phyloP scores from a whole-genome alignment of 176 grass and related monocot genomes.

The Juncus effusus region DNA sequence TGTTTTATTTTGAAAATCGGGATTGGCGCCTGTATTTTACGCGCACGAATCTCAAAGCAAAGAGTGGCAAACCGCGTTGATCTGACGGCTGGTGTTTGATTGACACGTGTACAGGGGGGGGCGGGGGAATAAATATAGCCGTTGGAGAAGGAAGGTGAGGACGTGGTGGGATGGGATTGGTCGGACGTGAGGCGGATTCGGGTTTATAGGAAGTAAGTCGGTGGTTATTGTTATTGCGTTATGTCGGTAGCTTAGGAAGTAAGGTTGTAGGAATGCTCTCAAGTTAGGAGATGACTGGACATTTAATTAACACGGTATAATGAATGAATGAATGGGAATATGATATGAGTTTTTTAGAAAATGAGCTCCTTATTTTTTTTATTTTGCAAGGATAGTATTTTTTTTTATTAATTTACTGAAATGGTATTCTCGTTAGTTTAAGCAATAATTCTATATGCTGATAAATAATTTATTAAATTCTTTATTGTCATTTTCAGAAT shows the following conservation, averaged over 20 bases:
- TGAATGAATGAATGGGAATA: no score
- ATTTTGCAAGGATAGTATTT: no score
- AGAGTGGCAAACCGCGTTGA: not conserved
- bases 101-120: not conserved
- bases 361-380: not conserved
- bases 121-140: constrained; percentile 22
- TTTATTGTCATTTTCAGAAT: no score
- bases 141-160: constrained; percentile 14
- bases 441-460: no score
- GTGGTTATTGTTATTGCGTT: constrained; percentile 2
- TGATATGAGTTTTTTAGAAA: not conserved
- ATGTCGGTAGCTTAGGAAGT: constrained; percentile 22
- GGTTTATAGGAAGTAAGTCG: constrained; percentile 13
- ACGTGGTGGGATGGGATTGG: constrained; percentile 10
- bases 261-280: constrained; percentile 8
- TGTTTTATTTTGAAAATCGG: no score
- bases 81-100: not conserved
- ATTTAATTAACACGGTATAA: not conserved
- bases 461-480: no score
- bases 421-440: no score
- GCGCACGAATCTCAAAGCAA: not conserved
- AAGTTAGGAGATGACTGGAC: not conserved
- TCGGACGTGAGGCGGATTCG: not conserved
- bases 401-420: no score
- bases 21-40: no score